Conservation (phyloP, 352 stramenopile genomes). For the Phytophthora tentaculata region DNA sequence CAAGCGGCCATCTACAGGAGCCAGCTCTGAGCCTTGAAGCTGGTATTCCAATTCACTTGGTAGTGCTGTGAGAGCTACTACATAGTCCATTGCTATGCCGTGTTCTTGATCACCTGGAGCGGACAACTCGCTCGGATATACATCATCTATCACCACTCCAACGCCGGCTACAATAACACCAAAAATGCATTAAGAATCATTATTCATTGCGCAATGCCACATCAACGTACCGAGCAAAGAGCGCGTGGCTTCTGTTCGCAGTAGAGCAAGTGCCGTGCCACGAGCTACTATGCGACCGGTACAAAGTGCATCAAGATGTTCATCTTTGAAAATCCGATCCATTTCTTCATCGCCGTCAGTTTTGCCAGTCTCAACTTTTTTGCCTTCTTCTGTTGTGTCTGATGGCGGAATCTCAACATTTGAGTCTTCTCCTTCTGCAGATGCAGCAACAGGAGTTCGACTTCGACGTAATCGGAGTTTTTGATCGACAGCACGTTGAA, state of each 20-base stretch:
- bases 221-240: slow-evolving; percentile 44
- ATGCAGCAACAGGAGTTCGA: slow-evolving; percentile 5
- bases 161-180: slow-evolving; percentile 45
- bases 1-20: slow-evolving; percentile 41
- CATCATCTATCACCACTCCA: slow-evolving; percentile 68
- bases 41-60: slow-evolving; percentile 46
- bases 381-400: slow-evolving; percentile 16
- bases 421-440: slow-evolving; percentile 10
- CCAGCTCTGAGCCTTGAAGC: slow-evolving; percentile 39
- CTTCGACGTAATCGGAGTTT: slow-evolving; percentile 29
- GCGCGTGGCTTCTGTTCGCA: slow-evolving; percentile 46
- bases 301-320: slow-evolving; percentile 45
- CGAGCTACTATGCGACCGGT: slow-evolving; percentile 39
- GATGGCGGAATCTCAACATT: slow-evolving; percentile 1
- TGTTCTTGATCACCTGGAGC: slow-evolving; percentile 17
- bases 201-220: background rate
- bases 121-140: slow-evolving; percentile 55
- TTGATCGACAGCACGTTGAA: slow-evolving; percentile 49
- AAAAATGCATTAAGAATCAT: slow-evolving; percentile 6
- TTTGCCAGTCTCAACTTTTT: slow-evolving; percentile 7
- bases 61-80: slow-evolving; percentile 58
- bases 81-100: slow-evolving; percentile 48
- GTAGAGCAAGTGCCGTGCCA: slow-evolving; percentile 37
- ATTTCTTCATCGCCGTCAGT: slow-evolving; percentile 26
- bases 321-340: slow-evolving; percentile 41